Conservation (phyloP, 2,329 filamentous ascomycete genomes). For the Helotiales sp. region DNA sequence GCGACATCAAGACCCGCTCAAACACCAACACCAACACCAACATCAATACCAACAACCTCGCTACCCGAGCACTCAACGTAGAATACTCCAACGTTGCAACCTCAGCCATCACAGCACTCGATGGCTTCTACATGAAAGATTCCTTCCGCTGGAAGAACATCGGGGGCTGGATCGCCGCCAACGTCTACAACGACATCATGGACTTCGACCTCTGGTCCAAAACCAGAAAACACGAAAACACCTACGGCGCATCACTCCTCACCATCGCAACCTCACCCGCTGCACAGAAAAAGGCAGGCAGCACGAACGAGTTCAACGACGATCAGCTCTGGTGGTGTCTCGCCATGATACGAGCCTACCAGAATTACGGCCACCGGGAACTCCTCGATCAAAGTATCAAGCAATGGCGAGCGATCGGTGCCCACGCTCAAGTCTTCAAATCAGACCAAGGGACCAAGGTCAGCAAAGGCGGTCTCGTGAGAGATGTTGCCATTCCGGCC, state of each 20-base stretch:
- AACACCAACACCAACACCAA: background rate
- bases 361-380: slow-evolving; percentile 17
- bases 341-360: slow-evolving; percentile 24
- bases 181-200: slow-evolving; percentile 30
- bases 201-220: slow-evolving; percentile 16
- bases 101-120: slow-evolving; percentile 18
- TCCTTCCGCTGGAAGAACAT: slow-evolving; percentile 18
- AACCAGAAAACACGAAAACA: slow-evolving; percentile 6
- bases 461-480: slow-evolving; percentile 19
- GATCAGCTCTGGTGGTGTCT: slow-evolving; percentile 31
- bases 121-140: slow-evolving; percentile 12
- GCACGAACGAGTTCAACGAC: slow-evolving; percentile 26
- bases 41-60: background rate
- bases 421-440: slow-evolving; percentile 19
- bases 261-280: slow-evolving; percentile 10
- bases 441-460: slow-evolving; percentile 19
- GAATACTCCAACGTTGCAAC: background rate
- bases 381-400: slow-evolving; percentile 16
- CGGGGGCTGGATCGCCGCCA: slow-evolving; percentile 24
- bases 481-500: slow-evolving; percentile 12
- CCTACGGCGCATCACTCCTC: slow-evolving; percentile 11
- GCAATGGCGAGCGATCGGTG: slow-evolving; percentile 23
- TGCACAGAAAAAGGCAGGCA: slow-evolving; percentile 8
- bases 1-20: background rate
- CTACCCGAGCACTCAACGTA: background rate